Base-by-base conservation (phyloP, 805 yeast species). In the Blastobotrys chiropterorum region DNA sequence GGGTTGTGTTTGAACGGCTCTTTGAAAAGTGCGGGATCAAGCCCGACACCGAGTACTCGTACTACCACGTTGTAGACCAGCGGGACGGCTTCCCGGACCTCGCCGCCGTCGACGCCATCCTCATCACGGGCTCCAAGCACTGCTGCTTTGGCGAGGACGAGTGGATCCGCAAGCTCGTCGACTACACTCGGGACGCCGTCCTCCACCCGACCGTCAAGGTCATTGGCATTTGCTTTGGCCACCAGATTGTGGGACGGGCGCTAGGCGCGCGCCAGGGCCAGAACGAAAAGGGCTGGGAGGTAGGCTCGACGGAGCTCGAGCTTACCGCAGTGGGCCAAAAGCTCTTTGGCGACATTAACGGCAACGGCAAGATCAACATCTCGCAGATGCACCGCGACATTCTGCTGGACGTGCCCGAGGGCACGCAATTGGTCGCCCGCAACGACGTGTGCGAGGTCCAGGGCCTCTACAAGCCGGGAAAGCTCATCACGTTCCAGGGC, bases 161-260 rank as follows among this genome's bases (percentile, higher is more conserved):
- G 43, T 72, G 74, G 74, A 68, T 73, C 38, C 38, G 59, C 15
- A 52, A 60, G 47, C 61, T 72, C n/a, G 58, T 62, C 2, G 67
- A 59, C 38, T 72, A 53, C 50, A 49, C 61, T 14, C 44, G 49
- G 40, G 4, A 39, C 26, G 52, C 56, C 19, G 34, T 66, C 3
- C 34, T 26, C 11, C 61, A 47, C 8, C 48, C 44, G 14, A 44
- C 52, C 6, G 50, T 56, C 31, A 55, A 56, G 43, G 48, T 68
- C 7, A 52, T 69, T 5, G 67, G 95, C 2, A 71, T 89, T 42
- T 89, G 97, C 66, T 89, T 88, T 64, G 97, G 96, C 3, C 97
- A 90, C 67, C 97, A 89, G 64, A 74, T 87, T 20, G 66, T 89
- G 14, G 83, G 81, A 0, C 76, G 84, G 49, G 81, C 85, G 4